Evolutionary conservation across 768 basidiomycete genomes (phyloP), one percentile per base, ranked within the genome.

Genomic region (Cubamyces sp.): DNA sequence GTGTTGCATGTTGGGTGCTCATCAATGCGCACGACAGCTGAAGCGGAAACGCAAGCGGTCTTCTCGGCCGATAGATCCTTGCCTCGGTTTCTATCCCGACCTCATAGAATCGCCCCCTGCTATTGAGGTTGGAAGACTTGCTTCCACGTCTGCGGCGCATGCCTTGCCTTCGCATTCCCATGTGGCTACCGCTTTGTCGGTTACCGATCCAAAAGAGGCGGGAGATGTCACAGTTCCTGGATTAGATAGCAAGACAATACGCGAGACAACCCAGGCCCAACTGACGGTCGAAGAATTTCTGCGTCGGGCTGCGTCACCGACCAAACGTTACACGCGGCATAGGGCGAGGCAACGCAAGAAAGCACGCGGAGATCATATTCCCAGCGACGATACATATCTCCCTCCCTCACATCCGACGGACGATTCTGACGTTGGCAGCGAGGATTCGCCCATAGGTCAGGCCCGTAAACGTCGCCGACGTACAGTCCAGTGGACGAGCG

Each of bases 271-370:
- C 15, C 37, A 43, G 16, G 30, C 41, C 3, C 28, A 43, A 25
- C 5, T 62, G 12, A 62, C 52, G 23, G 76, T 97, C 91, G 66
- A 94, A 90, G 73, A 92, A 93, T 5, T 90, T 93, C 61, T 84
- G 76, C n/a, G 88, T 70, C 14, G 96, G 72, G 86, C 96, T 88
- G 16, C 79, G 8, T 54, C 47, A 3, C 52, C 60, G 0, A 43
- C 46, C 16, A 53, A 45, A 18, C 51, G 39, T 4, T 62, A 62
- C 25, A 54, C 42, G 12, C n/a, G n/a, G 12, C 45, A 54, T 5
- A 28, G 37, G 5, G 43, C 37, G 2, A 53, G 12, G 23, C 41
- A 21, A 5, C 45, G 25, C 25, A 40, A 26, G 50, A 28, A 8
- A 21, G 15, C 7, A 3, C 3, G 19, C 18, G 8, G 4, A 18